These are phyloP conservation scores for Alternaria gansuensis DNA, from an alignment of 2,329 filamentous ascomycete species.

Conservation along the genomic window DNA sequence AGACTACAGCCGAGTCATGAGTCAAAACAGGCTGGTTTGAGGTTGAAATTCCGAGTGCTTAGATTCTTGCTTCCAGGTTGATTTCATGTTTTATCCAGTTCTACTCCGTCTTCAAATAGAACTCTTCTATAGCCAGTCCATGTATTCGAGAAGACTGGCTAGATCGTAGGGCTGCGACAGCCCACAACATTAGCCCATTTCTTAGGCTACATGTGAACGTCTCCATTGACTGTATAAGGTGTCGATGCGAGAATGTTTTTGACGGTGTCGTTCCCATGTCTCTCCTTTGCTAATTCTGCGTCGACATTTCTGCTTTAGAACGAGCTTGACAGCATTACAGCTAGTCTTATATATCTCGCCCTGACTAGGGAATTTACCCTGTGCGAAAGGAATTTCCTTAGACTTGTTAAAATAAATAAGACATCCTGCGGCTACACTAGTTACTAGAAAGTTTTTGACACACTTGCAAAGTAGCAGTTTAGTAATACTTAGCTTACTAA, in stretches of 20 bases:
- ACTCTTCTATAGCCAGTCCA: background rate
- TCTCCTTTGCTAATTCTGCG: background rate
- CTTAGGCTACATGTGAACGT: rapidly evolving
- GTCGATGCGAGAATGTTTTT: background rate
- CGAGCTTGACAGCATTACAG: background rate
- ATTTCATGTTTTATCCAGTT: no score
- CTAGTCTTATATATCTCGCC: background rate
- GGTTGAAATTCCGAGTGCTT: background rate
- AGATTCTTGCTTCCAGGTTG: background rate
- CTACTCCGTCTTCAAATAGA: background rate
- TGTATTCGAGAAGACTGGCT: background rate
- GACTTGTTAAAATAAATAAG: background rate
- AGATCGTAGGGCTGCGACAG: background rate
- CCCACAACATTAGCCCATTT: background rate
- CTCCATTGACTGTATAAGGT: rapidly evolving
- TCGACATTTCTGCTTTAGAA: background rate
- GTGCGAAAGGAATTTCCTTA: rapidly evolving
- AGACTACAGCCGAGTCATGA: no score
- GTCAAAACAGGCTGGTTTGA: no score
- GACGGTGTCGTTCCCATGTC: background rate
- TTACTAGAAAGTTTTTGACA: background rate
- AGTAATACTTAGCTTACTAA: rapidly evolving
- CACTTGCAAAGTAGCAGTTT: background rate
- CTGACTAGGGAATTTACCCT: background rate
- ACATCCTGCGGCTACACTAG: background rate